Base-by-base conservation (phyloP, 768 basidiomycete genomes). In the Cyclocybe cylindracea region DNA sequence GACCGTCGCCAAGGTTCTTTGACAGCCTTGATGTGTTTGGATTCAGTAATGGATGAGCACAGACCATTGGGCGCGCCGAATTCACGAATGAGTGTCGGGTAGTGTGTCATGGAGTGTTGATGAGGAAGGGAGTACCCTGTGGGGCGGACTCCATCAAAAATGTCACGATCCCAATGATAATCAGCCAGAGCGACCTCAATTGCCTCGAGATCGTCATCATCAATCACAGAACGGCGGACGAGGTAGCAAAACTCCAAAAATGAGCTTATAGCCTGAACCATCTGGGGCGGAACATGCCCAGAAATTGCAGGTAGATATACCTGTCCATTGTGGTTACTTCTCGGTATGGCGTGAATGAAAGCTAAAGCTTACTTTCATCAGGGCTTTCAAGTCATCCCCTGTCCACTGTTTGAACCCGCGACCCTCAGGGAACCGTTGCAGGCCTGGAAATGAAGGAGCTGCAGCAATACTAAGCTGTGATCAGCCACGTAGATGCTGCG, bases 31-130 rank as follows among this genome's bases (percentile, higher is more conserved):
- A 64, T 62, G 40, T 66, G 64, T 38, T 62, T 63, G 3, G 61
- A 63, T 49, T 69, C 65, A 2, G 67, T 69, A 29, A 65, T 66
- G 5, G 67, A 66, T 4, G 66, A 64, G 40, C 65, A 67, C 1
- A 66, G 46, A 3, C 63, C 59, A 48, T 67, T 65, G 8, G 60
- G 62, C 2, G 57, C 39, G 2, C 65, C 62, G 44, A 63, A 66
- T 39, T 44, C 19, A 10, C 39, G 34, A 13, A 65, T 66, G 3
- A 51, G 19, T 3, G 3, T n/a, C 11, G 13, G 35, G 44, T 63
- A 63, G 43, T 66, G 63, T 11, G 37, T 11, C 11, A 64, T 48
- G 1, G 63, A 43, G 39, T 62, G 61, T 39, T 64, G 66, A 2
- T 62, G 57, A 18, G 61, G 68, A 24, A 66, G 58, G 10, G 56